These are phyloP conservation scores for Geoglossum cookeanum DNA, from an alignment of 2,329 filamentous ascomycete genomes.

Conservation along the genomic window DNA sequence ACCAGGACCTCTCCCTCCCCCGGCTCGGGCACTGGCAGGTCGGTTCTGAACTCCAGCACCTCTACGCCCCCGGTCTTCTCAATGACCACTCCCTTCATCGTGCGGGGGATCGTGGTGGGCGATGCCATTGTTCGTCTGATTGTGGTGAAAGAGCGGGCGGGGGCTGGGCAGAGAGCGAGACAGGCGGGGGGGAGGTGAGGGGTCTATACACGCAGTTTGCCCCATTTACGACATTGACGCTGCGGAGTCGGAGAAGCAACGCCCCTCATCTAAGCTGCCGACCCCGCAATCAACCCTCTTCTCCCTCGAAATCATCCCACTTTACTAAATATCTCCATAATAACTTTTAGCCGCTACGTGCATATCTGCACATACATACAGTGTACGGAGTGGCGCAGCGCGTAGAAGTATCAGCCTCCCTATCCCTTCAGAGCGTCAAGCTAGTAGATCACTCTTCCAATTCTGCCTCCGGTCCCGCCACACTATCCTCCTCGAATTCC, in stretches of 20 bases:
- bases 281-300: no score
- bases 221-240: no score
- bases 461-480: not conserved
- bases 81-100: constrained; percentile 56
- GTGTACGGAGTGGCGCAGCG: no score
- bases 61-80: constrained; percentile 54
- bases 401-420: no score
- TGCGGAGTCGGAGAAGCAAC: no score
- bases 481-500: not conserved
- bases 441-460: not conserved
- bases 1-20: constrained; percentile 57
- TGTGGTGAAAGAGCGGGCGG: not conserved
- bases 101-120: constrained; percentile 29
- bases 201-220: no score
- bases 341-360: no score
- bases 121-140: not conserved
- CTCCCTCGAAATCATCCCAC: no score
- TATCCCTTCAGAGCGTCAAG: not conserved
- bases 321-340: no score
- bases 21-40: constrained; percentile 49
- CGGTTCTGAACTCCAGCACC: constrained; percentile 49
- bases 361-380: no score
- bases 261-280: no score
- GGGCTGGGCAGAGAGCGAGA: not conserved
- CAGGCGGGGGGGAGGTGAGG: no score